Percentiles rank a stretch among this genome's conserved stretches.
phyloP scores from a whole-genome alignment of 129 eudicot species.

The Chrysanthemum makinoi region DNA sequence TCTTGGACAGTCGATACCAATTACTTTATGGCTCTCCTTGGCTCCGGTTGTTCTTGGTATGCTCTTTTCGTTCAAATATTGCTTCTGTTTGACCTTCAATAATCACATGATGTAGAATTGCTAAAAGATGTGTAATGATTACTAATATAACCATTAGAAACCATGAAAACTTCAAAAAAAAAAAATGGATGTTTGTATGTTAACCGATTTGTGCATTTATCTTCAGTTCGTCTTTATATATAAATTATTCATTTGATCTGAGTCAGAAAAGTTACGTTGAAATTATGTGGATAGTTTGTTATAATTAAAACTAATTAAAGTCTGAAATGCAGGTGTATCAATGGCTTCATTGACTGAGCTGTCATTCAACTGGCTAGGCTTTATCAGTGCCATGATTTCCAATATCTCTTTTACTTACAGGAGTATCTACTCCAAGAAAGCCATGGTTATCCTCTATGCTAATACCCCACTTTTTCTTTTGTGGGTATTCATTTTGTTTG shows the following conservation, averaged over 20 bases:
- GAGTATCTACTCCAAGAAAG: constrained; percentile 94
- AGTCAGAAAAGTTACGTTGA: background rate
- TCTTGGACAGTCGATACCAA: constrained; percentile 77
- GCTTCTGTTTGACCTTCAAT: background rate
- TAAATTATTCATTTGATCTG: background rate
- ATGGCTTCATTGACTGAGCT: constrained; percentile 95
- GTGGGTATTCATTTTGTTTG: background rate
- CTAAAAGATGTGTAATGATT: background rate
- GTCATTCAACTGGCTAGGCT: constrained; percentile 91
- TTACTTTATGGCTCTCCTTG: constrained; percentile 75
- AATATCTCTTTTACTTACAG: constrained; percentile 97
- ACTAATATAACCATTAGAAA: background rate
- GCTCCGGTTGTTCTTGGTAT: constrained; percentile 91
- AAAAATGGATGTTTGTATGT: no score
- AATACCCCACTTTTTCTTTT: background rate
- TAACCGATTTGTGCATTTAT: no score
- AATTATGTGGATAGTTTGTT: background rate
- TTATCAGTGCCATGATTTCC: constrained; percentile 95
- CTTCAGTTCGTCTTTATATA: no score
- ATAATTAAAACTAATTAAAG: background rate
- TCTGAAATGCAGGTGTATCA: constrained; percentile 77
- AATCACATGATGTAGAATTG: background rate
- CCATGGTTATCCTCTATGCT: constrained; percentile 61
- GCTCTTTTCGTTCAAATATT: constrained; percentile 14
- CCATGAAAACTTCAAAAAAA: background rate